These are phyloP conservation scores for Pseudogymnoascus sp. DNA, from an alignment of 2,329 filamentous ascomycete species.

Conservation along the genomic window DNA sequence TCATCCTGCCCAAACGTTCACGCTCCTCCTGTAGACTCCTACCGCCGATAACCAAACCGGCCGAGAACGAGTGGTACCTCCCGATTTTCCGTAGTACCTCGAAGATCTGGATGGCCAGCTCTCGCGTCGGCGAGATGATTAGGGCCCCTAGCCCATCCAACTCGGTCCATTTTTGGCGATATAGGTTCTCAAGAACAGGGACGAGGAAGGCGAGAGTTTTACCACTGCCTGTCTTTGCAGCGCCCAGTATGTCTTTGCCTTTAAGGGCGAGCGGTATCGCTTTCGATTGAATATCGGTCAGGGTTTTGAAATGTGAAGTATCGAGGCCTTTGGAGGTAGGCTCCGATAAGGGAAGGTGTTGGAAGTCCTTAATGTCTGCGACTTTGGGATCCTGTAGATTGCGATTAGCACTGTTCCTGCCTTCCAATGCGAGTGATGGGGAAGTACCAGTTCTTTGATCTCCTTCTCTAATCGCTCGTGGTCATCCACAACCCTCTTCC, in stretches of 20 bases:
- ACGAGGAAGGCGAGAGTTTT: conserved; percentile 92
- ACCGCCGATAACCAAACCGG: conserved; percentile 87
- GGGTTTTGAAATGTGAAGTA: conserved; percentile 75
- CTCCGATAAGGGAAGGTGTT: conserved; percentile 76
- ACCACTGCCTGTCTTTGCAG: conserved; percentile 90
- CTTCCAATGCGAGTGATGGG: neutral
- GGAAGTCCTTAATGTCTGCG: conserved; percentile 53
- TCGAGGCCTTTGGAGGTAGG: conserved; percentile 73
- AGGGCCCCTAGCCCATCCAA: conserved; percentile 86
- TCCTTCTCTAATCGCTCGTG: conserved; percentile 24
- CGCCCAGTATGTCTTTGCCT: conserved; percentile 80
- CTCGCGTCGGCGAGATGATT: conserved; percentile 87
- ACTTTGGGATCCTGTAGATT: conserved; percentile 23
- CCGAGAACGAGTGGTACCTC: conserved; percentile 80
- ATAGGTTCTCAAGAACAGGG: conserved; percentile 86
- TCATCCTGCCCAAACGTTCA: conserved; percentile 81
- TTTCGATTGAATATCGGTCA: conserved; percentile 86
- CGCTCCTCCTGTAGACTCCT: conserved; percentile 84
- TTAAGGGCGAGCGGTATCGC: conserved; percentile 85
- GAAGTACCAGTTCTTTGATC: conserved; percentile 26
- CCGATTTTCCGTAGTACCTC: conserved; percentile 88
- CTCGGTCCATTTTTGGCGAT: conserved; percentile 82
- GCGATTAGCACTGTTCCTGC: conserved; percentile 13
- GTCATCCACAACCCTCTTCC: conserved; percentile 27
- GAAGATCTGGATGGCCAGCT: conserved; percentile 94